Base-by-base conservation (phyloP, 1,139 yeast genomes). In the Chernovozyma aurita region DNA sequence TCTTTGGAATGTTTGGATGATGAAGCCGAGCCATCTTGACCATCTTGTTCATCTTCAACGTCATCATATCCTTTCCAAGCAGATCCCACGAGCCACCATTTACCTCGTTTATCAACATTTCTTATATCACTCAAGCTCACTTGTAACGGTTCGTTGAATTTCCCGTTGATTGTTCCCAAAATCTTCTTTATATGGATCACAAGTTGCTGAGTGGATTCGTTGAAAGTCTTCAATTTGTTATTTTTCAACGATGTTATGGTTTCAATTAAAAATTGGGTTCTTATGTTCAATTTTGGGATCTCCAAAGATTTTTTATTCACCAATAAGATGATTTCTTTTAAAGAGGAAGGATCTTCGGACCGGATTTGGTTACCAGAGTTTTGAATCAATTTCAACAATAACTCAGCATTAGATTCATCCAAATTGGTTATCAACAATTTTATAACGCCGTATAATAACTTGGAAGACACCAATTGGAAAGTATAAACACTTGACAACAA, bases 11-110 rank as follows among this genome's bases (percentile, higher is more conserved):
- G 9, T 33, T 39, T 5, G 26, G 26, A 2, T n/a, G 15, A 15
- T 12, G 35, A 26, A 6, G 6, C 11, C 11, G 25, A 22, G 12
- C 25, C 25, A 2, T 28, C 38, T 28, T 39, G 2, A 29, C 32
- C 28, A 37, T 41, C 8, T 35, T 32, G 7, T 43, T 37, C 37
- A 2, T 42, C 57, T 12, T 50, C 45, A 12, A 48, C 51, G 43
- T 50, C 52, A 24, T 69, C 71, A 34, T 53, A 51, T 1, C 90
- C 90, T 51, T 78, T 85, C 97, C 97, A 92, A 0, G 98, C 96
- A 3, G 97, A 85, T 31, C 99, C 98, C 26, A 94, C 90, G 30
- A 92, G 69, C 99, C 98, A 94, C 99, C 99, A 94, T 58, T 90
- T 92, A 38, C 98, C 98, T 44, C 80, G 76, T 0, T 81, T 76